phyloP scores from a whole-genome alignment of 1,139 yeast genomes.

The Yamadazyma spencermartinsiae region DNA sequence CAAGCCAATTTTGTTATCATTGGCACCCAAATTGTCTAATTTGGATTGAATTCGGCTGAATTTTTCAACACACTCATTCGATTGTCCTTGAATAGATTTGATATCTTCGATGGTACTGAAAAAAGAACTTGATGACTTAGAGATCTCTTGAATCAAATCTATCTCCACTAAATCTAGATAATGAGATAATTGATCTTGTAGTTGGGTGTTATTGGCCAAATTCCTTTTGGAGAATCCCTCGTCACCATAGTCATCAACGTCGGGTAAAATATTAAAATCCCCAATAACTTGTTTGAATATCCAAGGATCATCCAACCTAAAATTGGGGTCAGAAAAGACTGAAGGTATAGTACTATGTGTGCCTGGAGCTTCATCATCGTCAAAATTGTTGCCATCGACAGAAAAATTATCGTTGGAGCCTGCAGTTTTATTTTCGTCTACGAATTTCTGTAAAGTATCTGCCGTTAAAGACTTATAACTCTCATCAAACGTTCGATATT shows the following conservation, averaged over 20 bases:
- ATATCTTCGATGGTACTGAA: conserved; percentile 83
- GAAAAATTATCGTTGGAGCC: conserved; percentile 8
- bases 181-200: conserved; percentile 82
- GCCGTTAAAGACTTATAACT: conserved; percentile 49
- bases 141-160: conserved; percentile 76
- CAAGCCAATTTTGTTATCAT: conserved; percentile 55
- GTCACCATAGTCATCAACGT: conserved; percentile 20
- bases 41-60: conserved; percentile 47
- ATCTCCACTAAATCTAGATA: conserved; percentile 86
- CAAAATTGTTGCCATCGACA: conserved; percentile 10
- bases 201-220: conserved; percentile 44
- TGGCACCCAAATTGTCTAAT: conserved; percentile 44
- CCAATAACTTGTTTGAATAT: conserved; percentile 74
- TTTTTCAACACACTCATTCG: conserved; percentile 50
- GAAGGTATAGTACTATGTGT: conserved; percentile 53
- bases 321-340: conserved; percentile 65
- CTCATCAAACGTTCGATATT: conserved; percentile 56
- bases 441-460: conserved; percentile 47
- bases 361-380: conserved; percentile 5
- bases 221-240: conserved; percentile 9
- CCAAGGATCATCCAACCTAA: conserved; percentile 86
- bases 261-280: conserved; percentile 41
- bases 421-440: conserved; percentile 20
- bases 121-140: conserved; percentile 80
- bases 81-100: conserved; percentile 57